A percentile compares a stretch with the other conserved stretches of the same genome.
These are phyloP conservation scores for Mycena polygramma DNA, from an alignment of 768 basidiomycete genomes.

Conservation along the genomic window DNA sequence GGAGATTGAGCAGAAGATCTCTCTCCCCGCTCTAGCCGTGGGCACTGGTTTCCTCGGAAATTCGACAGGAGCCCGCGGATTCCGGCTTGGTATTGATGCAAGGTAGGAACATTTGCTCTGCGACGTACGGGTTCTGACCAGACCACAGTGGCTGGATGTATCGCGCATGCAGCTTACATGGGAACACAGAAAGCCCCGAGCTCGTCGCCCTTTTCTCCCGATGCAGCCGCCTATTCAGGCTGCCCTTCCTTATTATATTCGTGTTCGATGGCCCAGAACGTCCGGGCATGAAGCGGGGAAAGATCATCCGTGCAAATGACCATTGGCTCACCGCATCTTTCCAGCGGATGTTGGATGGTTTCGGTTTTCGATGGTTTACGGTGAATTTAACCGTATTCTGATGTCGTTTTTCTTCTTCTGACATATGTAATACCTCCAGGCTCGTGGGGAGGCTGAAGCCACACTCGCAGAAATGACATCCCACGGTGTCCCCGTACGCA, in stretches of 20 bases:
- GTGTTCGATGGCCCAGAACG: too few relatives aligned
- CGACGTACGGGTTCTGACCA: neutral
- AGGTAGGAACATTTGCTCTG: constrained; percentile 21
- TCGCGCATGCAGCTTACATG: constrained; percentile 44
- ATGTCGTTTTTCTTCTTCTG: neutral
- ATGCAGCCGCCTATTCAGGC: constrained; percentile 50
- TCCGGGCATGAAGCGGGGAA: constrained; percentile 57
- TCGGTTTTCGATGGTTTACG: constrained; percentile 53
- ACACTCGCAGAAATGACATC: too few relatives aligned
- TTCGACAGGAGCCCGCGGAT: constrained; percentile 46
- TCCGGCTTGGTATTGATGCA: constrained; percentile 57
- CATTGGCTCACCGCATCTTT: constrained; percentile 42
- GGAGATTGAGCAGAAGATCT: constrained; percentile 48
- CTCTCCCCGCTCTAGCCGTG: constrained; percentile 49
- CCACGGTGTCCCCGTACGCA: too few relatives aligned
- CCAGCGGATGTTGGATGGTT: constrained; percentile 54
- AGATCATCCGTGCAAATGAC: too few relatives aligned
- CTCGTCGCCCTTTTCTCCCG: constrained; percentile 58
- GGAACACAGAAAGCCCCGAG: constrained; percentile 57
- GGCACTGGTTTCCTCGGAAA: constrained; percentile 50
- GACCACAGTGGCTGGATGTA: constrained; percentile 33
- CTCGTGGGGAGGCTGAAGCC: constrained; percentile 69
- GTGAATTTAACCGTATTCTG: constrained; percentile 29
- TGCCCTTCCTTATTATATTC: too few relatives aligned
- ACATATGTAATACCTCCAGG: constrained; percentile 41